Conservation (phyloP, 2,329 filamentous ascomycete species). For the Drechslerella coelobrocha region DNA sequence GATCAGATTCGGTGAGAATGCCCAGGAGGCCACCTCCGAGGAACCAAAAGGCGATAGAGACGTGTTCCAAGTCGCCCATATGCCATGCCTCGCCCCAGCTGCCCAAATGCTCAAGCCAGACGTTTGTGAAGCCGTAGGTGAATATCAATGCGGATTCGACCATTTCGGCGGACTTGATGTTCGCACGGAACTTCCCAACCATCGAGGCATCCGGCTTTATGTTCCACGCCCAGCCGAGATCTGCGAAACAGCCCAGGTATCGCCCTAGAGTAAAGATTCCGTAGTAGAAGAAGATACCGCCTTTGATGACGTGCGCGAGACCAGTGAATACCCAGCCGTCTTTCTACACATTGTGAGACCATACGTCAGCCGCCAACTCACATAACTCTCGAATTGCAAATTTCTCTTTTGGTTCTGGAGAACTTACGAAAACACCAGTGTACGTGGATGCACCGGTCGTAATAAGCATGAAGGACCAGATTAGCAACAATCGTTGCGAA, state of each 20-base stretch:
- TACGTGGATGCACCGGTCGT: slow-evolving; percentile 76
- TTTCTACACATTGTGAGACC: slow-evolving; percentile 62
- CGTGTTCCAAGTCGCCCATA: slow-evolving; percentile 83
- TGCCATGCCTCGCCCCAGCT: slow-evolving; percentile 75
- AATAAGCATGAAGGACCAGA: slow-evolving; percentile 77
- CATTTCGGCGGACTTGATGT: slow-evolving; percentile 79
- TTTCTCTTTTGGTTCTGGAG: not conserved
- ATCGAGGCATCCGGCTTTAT: slow-evolving; percentile 67
- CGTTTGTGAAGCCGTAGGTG: slow-evolving; percentile 74
- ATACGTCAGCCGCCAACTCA: slow-evolving; percentile 1
- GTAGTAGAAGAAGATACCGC: slow-evolving; percentile 93
- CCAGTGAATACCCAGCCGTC: slow-evolving; percentile 76
- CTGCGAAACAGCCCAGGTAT: slow-evolving; percentile 87
- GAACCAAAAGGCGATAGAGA: slow-evolving; percentile 92
- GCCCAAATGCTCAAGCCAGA: slow-evolving; percentile 88
- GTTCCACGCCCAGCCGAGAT: slow-evolving; percentile 87
- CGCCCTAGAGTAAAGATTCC: slow-evolving; percentile 84
- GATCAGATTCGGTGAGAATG: slow-evolving; percentile 81
- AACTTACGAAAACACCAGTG: slow-evolving; percentile 81
- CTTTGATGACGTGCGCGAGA: slow-evolving; percentile 91
- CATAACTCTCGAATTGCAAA: not conserved
- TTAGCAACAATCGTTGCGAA: slow-evolving; percentile 77
- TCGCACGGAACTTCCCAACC: slow-evolving; percentile 68
- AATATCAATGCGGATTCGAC: slow-evolving; percentile 89
- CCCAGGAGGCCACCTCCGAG: slow-evolving; percentile 88